phyloP scores from a whole-genome alignment of 208 protist genomes.

The Balamuthia mandrillaris region DNA sequence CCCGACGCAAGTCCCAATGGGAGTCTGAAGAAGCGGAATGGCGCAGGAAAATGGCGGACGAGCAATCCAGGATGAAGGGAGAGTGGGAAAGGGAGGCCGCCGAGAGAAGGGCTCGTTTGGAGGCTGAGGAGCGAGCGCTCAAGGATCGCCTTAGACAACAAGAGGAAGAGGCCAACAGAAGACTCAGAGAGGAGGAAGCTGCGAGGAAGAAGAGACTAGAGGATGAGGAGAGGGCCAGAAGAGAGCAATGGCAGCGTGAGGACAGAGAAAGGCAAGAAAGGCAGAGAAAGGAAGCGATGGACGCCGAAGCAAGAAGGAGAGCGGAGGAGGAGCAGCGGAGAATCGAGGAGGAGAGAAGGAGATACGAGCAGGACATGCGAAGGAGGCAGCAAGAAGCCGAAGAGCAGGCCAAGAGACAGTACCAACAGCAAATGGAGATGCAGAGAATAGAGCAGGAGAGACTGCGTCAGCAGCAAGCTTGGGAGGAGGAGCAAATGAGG shows the following conservation, averaged over 20 bases:
- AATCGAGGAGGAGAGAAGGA: not conserved
- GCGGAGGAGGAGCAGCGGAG: not conserved
- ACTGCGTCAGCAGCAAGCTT: too few relatives aligned
- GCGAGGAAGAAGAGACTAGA: conserved; percentile 16
- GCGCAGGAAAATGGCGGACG: not conserved
- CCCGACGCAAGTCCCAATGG: not conserved
- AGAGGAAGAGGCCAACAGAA: conserved; percentile 5
- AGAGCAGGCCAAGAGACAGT: conserved; percentile 20
- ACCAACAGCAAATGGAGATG: not conserved
- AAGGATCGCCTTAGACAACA: not conserved
- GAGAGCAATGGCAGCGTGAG: not conserved
- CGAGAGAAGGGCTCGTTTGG: too few relatives aligned
- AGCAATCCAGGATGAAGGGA: too few relatives aligned
- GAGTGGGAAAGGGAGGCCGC: too few relatives aligned
- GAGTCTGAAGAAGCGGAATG: not conserved
- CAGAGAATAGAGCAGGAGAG: too few relatives aligned
- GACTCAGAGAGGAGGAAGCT: conserved; percentile 9
- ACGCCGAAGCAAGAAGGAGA: not conserved
- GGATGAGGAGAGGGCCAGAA: not conserved
- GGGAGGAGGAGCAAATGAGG: too few relatives aligned
- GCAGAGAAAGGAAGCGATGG: not conserved
- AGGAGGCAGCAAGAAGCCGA: not conserved
- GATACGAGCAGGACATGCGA: too few relatives aligned
- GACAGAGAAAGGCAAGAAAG: not conserved
- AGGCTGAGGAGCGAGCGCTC: not conserved